Conservation (phyloP, 225 moss, liverwort and hornwort species). For the Bryoerythrophyllum caledonicum region DNA sequence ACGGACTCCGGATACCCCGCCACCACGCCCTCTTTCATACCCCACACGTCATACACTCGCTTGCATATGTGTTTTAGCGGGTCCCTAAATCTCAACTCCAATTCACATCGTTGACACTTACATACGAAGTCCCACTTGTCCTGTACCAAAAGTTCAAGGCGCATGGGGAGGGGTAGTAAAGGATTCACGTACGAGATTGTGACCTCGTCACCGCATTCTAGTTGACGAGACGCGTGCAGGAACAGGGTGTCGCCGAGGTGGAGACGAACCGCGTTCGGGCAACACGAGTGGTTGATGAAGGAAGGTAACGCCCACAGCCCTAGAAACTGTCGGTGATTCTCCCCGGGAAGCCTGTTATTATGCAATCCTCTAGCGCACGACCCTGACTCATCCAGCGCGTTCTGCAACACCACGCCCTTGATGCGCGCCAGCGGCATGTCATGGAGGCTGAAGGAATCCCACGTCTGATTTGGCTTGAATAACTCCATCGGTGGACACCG, state of each 20-base stretch:
- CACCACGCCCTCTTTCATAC: constrained; percentile 38
- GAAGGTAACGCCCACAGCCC: constrained; percentile 82
- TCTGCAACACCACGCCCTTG: constrained; percentile 47
- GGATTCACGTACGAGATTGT: constrained; percentile 65
- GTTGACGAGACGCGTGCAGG: constrained; percentile 61
- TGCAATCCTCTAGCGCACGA: constrained; percentile 49
- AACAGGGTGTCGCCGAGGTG: constrained; percentile 73
- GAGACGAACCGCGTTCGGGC: constrained; percentile 67
- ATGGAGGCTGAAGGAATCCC: constrained; percentile 37
- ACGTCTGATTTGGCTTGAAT: constrained; percentile 45
- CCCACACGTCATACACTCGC: constrained; percentile 51
- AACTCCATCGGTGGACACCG: constrained; percentile 49
- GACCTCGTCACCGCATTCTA: constrained; percentile 70
- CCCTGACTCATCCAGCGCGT: constrained; percentile 57
- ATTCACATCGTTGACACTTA: constrained; percentile 62
- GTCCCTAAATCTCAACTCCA: constrained; percentile 50
- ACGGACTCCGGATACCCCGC: constrained; percentile 35
- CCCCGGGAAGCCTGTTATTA: constrained; percentile 47
- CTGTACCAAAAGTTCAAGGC: constrained; percentile 45
- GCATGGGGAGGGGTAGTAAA: constrained; percentile 51
- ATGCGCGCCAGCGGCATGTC: constrained; percentile 47
- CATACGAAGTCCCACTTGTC: constrained; percentile 72
- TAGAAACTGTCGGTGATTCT: constrained; percentile 44
- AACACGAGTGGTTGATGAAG: constrained; percentile 88
- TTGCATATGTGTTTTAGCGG: constrained; percentile 54